phyloP scores from a whole-genome alignment of 2,329 filamentous ascomycete genomes.

The Pyricularia sp. region DNA sequence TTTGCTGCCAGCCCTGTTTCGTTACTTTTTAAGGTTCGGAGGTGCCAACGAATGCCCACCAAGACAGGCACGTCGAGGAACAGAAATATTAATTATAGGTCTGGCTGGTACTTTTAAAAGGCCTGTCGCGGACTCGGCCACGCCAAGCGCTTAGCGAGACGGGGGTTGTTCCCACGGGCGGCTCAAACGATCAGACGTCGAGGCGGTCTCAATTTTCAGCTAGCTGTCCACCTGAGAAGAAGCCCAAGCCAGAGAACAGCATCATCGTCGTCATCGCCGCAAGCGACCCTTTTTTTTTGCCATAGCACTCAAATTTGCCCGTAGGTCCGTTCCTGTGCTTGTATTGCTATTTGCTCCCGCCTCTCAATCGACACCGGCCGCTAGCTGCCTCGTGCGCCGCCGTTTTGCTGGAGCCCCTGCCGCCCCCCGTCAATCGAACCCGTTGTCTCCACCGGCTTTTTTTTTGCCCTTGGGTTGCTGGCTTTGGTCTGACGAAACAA shows the following conservation, averaged over 20 bases:
- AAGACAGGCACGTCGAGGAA: not conserved
- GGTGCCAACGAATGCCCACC: not conserved
- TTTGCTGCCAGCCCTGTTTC: not conserved
- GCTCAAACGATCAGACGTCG: constrained; percentile 1
- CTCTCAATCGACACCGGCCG: not conserved
- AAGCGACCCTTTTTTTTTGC: not conserved
- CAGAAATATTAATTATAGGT: not conserved
- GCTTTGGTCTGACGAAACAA: not conserved
- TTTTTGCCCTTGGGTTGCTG: not conserved
- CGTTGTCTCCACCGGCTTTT: not conserved
- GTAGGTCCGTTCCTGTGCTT: not conserved
- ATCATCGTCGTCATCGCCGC: constrained; percentile 1
- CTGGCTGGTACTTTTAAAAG: not conserved
- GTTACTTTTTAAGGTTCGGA: not conserved
- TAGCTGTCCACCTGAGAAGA: not conserved
- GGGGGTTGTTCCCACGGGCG: constrained; percentile 7
- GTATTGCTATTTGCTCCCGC: not conserved
- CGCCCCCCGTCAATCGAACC: not conserved
- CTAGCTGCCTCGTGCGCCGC: constrained; percentile 1
- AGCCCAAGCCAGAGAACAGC: not conserved
- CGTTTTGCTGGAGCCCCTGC: not conserved
- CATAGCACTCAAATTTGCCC: not conserved
- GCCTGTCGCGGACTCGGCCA: constrained; percentile 7
- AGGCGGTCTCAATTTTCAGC: constrained; percentile 10
- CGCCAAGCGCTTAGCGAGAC: constrained; percentile 19